Evolutionary conservation across 1,284 basidiomycete species (phyloP), one percentile per base, ranked within the genome.

Genomic region (Ganoderma meredithae): DNA sequence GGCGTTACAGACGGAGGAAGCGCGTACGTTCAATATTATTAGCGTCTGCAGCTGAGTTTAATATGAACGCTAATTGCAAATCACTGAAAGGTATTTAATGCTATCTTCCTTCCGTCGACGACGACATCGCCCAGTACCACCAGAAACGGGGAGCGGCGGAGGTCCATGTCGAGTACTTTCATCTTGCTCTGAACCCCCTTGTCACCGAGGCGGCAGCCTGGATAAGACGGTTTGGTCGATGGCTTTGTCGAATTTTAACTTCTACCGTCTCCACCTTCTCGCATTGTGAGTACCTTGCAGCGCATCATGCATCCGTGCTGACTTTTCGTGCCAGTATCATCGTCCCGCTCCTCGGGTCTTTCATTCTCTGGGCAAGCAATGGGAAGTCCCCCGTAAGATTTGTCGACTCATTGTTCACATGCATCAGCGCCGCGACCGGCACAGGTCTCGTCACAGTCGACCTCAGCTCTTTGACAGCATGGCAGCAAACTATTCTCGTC

Each of bases 371-470:
- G 74, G 88, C 86, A 12, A 87, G 85, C 76, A 92, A 91, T 82
- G 90, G 90, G 41, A 76, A 80, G 63, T 87, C 84, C 74, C 84
- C 83, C 40, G 83, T 93, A 62, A 72, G 81, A 7, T 94, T 91
- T 77, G 85, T 93, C 73, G 94, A 95, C 75, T 81, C 88, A 8
- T 83, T 95, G 58, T 95, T 89, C 80, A 83, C 87, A 71, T 93
- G 88, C 70, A 83, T 93, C 73, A 92, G 90, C 77, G 88, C 90
- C n/a, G 88, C 92, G 79, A 91, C 90, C 0, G 90, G 94, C 55
- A 93, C 91, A 64, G 94, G 93, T 8, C 83, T 95, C 53, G 82
- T 85, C 49, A 91, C 93, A 1, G 80, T 93, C 69, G 89, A 95
- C 77, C 78, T 95, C 71, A 93, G 90, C 76, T 82, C 83, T 40